Percentiles rank a stretch among this genome's conserved stretches.
phyloP scores from a whole-genome alignment of 345 rosid genomes.

The Corymbia maculata region DNA sequence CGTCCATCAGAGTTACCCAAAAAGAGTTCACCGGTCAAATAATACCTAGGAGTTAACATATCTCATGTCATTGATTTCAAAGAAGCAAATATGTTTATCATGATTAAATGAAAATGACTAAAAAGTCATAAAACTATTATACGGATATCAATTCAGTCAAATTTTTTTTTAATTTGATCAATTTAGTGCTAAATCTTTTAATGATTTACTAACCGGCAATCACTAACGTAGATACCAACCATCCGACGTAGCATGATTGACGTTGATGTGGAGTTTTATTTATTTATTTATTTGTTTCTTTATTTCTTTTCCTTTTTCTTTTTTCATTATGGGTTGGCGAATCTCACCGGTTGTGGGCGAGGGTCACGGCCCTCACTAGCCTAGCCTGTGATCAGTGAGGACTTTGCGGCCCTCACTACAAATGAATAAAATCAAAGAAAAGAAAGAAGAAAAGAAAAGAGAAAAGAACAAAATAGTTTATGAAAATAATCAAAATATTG shows the following conservation, averaged over 20 bases:
- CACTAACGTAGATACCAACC: no score
- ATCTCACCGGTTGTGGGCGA: background rate
- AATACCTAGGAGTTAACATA: background rate
- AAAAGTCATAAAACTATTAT: no score
- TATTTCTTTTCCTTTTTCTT: background rate
- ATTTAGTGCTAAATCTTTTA: no score
- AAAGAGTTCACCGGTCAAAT: background rate
- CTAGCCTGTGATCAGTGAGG: no score
- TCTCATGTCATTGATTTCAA: background rate
- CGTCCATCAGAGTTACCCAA: background rate
- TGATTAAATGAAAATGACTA: background rate
- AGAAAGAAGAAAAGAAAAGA: background rate
- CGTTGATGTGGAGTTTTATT: fast-evolving
- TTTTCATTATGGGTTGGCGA: no score
- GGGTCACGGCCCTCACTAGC: no score
- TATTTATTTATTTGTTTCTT: no score
- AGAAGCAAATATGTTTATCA: background rate
- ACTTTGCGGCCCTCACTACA: background rate
- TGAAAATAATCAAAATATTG: background rate
- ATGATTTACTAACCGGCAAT: no score
- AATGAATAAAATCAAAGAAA: background rate
- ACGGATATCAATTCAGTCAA: no score
- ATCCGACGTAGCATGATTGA: background rate
- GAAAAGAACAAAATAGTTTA: background rate
- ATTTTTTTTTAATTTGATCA: no score